A percentile compares a stretch with the other conserved stretches of the same genome.
phyloP scores from a whole-genome alignment of 306 rosid genomes.

The Cicer judaicum region DNA sequence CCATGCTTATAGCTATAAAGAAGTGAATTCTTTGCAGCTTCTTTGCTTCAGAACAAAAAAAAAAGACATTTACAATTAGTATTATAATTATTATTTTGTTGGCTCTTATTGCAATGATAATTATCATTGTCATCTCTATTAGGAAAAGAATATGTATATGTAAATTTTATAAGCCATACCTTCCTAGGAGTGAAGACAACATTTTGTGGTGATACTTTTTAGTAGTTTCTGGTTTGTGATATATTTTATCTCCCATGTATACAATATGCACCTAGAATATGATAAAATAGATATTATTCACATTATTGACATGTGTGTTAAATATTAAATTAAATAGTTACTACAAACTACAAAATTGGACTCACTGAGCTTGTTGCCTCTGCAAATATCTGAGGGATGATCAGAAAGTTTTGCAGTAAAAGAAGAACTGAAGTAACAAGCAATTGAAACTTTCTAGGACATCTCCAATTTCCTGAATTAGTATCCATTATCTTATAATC shows the following conservation, averaged over 20 bases:
- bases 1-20: constrained; percentile 85
- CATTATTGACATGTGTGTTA: constrained; percentile 22
- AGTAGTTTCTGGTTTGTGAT: constrained; percentile 56
- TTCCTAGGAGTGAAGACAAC: constrained; percentile 66
- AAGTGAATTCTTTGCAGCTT: constrained; percentile 66
- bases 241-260: constrained; percentile 66
- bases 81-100: background rate
- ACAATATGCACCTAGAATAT: constrained; percentile 70
- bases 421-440: constrained; percentile 52
- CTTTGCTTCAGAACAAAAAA: constrained; percentile 65
- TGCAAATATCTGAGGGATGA: constrained; percentile 46
- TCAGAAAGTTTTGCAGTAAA: constrained; percentile 53
- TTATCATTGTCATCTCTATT: constrained; percentile 9
- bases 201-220: constrained; percentile 61
- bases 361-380: constrained; percentile 59
- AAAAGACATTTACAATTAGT: constrained; percentile 28
- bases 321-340: constrained; percentile 1
- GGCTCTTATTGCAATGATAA: constrained; percentile 19
- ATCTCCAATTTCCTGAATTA: constrained; percentile 51
- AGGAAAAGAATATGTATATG: constrained; percentile 4
- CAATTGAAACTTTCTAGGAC: constrained; percentile 46
- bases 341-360: constrained; percentile 36
- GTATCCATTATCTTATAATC: constrained; percentile 48
- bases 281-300: background rate
- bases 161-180: constrained; percentile 52